A percentile compares a stretch with the other conserved stretches of the same genome.
phyloP scores from a whole-genome alignment of 2,329 filamentous ascomycete genomes.

The Aureobasidium subglaciale region DNA sequence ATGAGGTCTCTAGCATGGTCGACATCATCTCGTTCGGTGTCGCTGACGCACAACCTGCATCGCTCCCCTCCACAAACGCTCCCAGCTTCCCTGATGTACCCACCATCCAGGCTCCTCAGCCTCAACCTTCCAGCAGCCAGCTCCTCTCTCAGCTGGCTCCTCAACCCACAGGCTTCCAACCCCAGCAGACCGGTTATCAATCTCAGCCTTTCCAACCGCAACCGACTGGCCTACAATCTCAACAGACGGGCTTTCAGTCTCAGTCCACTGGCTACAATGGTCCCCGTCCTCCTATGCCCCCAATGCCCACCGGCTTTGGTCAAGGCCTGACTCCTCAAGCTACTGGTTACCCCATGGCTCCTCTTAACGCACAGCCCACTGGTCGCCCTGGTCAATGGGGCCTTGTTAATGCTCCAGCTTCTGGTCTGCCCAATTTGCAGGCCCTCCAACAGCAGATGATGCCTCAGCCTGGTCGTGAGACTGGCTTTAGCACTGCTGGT shows the following conservation, averaged over 20 bases:
- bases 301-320: conserved; percentile 72
- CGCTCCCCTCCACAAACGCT: conserved; percentile 55
- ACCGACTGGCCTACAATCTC: conserved; percentile 59
- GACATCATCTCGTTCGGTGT: conserved; percentile 97
- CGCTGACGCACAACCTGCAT: conserved; percentile 56
- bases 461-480: conserved; percentile 88
- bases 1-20: conserved; percentile 98
- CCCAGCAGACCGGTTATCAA: conserved; percentile 52
- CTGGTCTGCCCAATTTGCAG: conserved; percentile 88
- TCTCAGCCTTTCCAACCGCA: conserved; percentile 37
- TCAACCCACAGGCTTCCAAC: conserved; percentile 49
- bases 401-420: conserved; percentile 88
- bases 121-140: conserved; percentile 58
- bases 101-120: conserved; percentile 43
- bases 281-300: conserved; percentile 69
- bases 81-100: conserved; percentile 62
- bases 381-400: conserved; percentile 94
- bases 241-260: conserved; percentile 45
- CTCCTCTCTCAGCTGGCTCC: conserved; percentile 51
- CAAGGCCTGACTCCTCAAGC: conserved; percentile 52
- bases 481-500: conserved; percentile 77
- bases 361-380: conserved; percentile 86
- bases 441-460: conserved; percentile 90
- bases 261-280: conserved; percentile 76
- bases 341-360: conserved; percentile 56